Evolutionary conservation across 257 asterid genomes (phyloP).

Genomic region (Primulina tabacum): DNA sequence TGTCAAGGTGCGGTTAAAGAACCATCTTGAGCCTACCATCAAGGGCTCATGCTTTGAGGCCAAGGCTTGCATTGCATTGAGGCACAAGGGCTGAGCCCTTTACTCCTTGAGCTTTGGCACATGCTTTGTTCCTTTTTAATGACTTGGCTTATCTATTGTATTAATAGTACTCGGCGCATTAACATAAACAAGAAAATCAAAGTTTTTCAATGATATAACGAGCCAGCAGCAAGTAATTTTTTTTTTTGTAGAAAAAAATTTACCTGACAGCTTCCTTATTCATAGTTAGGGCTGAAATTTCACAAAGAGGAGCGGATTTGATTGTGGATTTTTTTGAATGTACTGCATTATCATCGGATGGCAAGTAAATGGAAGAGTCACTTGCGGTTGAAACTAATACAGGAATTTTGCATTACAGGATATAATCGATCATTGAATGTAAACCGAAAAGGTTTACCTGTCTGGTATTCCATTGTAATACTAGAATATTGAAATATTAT

Average conservation of each 20-base stretch:
- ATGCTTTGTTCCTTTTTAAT: too few relatives aligned
- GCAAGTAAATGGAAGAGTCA: not conserved
- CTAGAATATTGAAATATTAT: conserved; percentile 20
- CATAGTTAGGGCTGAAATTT: not conserved
- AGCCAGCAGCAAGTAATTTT: not conserved
- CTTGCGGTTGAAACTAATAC: not conserved
- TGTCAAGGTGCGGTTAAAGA: too few relatives aligned
- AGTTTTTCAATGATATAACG: not conserved
- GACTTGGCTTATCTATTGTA: not conserved
- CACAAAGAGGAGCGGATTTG: not conserved
- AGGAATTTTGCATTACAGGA: conserved; percentile 1
- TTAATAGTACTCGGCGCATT: not conserved
- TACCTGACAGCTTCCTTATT: not conserved
- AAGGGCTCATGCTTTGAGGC: not conserved
- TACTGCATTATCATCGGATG: not conserved
- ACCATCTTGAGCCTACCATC: too few relatives aligned
- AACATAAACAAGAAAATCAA: not conserved
- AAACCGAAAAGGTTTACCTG: conserved; percentile 13
- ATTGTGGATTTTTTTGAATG: not conserved
- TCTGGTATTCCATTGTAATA: conserved; percentile 22
- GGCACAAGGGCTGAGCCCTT: not conserved
- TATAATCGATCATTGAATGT: not conserved
- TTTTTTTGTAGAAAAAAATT: too few relatives aligned
- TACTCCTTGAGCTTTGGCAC: too few relatives aligned
- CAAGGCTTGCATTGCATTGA: not conserved